phyloP scores from a whole-genome alignment of 768 basidiomycete species.

The Phaeolepiota aurea region DNA sequence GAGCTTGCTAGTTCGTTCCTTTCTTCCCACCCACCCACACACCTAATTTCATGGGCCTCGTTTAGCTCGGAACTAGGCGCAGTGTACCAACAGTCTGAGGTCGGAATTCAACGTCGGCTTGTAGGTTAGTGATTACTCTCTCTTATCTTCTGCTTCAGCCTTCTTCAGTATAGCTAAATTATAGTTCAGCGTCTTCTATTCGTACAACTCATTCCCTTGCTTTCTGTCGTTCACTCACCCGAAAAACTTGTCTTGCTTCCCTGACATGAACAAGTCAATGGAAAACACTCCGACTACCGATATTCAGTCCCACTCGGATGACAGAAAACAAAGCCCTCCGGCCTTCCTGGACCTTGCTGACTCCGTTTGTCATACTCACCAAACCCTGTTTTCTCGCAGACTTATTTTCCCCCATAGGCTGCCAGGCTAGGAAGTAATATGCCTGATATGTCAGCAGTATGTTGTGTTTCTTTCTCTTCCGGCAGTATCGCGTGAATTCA shows the following conservation, averaged over 20 bases:
- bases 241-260: conserved; percentile 39
- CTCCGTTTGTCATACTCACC: conserved; percentile 51
- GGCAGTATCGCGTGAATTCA: too few species aligned
- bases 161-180: conserved; percentile 37
- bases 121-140: conserved; percentile 41
- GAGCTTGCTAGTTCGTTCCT: conserved; percentile 14
- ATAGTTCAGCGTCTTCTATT: conserved; percentile 62
- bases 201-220: conserved; percentile 36
- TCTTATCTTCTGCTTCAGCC: conserved; percentile 13
- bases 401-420: conserved; percentile 37
- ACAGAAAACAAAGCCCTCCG: conserved; percentile 80
- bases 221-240: conserved; percentile 48
- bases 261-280: conserved; percentile 62
- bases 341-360: conserved; percentile 92
- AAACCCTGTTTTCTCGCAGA: conserved; percentile 10
- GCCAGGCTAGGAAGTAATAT: conserved; percentile 81
- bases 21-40: too few species aligned
- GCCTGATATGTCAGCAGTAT: conserved; percentile 78
- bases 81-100: conserved; percentile 82
- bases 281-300: conserved; percentile 70
- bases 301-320: conserved; percentile 60
- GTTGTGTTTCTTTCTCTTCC: too few species aligned
- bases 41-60: conserved; percentile 10
- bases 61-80: conserved; percentile 39
- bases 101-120: conserved; percentile 60